Base-by-base conservation (phyloP, 148 eudicot genomes). In the Simmondsia chinensis region DNA sequence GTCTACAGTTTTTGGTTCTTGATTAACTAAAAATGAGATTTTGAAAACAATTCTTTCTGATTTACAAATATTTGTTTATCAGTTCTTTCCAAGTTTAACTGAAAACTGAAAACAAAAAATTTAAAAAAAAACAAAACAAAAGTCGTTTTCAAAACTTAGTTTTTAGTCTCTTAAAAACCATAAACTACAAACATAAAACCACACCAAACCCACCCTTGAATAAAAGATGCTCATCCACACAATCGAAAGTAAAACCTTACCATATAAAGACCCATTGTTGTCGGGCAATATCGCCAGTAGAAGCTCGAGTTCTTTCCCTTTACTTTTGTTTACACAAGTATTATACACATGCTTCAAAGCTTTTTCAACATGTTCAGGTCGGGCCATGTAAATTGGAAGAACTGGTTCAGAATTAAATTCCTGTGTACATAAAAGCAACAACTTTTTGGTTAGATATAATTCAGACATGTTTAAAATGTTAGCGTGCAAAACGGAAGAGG, bases 261-360 rank as follows among this genome's bases (percentile, higher is more conserved):
- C 94, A 73, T 83, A 83, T 10, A 83, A 74, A 42, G 94, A 73
- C 25, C 94, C 94, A 55, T 83, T 83, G 34, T 73, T 79, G 67
- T 83, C 94, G 2, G 94, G 94, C 20, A 83, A 76, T 63, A 83
- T 73, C 43, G 71, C 80, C 34, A 83, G 63, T 11, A 83, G 78
- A 45, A 83, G 37, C 36, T 83, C 83, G 28, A 83, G 75, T 44
- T 83, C 81, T 61, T 61, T 79, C 10, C n/a, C n/a, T n/a, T n/a
- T n/a, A n/a, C n/a, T 28, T 47, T 53, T 6, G 63, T 55, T 47
- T 46, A 72, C 45, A 79, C 52, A 63, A 60, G 73, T 20, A 67
- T 56, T 66, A 69, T 68, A 79, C 14, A 75, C 70, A 43, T 66
- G 39, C 43, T 69, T 73, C 40, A 83, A 29, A n/a, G 72, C 79